Percentiles rank a stretch among this genome's conserved stretches.
These are phyloP conservation scores for Climacium dendroides DNA, from an alignment of 225 moss, liverwort and hornwort species.

Conservation along the genomic window DNA sequence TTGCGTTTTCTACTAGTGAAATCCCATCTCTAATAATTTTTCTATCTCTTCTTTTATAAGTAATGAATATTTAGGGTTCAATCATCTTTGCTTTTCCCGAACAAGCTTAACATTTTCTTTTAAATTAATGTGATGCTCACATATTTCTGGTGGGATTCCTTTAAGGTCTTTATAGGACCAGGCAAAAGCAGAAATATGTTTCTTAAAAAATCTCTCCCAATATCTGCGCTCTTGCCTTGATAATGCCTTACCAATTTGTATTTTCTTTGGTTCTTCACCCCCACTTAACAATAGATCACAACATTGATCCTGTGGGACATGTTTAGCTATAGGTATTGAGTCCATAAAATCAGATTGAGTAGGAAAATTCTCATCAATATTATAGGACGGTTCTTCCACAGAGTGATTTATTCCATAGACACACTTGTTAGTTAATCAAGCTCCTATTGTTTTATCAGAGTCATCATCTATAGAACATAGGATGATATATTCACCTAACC, in stretches of 20 bases:
- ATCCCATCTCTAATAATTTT: neutral
- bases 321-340: neutral
- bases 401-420: rapidly evolving
- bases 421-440: neutral
- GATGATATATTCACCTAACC: rapidly evolving
- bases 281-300: neutral
- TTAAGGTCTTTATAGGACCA: neutral
- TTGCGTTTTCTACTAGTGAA: too few relatives aligned
- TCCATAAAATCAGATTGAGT: neutral
- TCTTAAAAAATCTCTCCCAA: neutral
- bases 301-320: neutral
- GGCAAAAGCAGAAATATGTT: neutral
- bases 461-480: neutral
- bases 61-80: neutral
- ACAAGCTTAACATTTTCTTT: neutral
- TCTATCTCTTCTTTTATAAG: too few relatives aligned
- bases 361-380: rapidly evolving
- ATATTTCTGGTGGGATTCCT: neutral
- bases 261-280: rapidly evolving
- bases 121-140: too few relatives aligned
- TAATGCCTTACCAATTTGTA: rapidly evolving
- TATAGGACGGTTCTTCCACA: rapidly evolving
- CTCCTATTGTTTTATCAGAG: neutral
- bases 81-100: neutral
- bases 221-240: rapidly evolving